Conservation (phyloP, 352 stramenopile species). For the Globisporangium radiosum region DNA sequence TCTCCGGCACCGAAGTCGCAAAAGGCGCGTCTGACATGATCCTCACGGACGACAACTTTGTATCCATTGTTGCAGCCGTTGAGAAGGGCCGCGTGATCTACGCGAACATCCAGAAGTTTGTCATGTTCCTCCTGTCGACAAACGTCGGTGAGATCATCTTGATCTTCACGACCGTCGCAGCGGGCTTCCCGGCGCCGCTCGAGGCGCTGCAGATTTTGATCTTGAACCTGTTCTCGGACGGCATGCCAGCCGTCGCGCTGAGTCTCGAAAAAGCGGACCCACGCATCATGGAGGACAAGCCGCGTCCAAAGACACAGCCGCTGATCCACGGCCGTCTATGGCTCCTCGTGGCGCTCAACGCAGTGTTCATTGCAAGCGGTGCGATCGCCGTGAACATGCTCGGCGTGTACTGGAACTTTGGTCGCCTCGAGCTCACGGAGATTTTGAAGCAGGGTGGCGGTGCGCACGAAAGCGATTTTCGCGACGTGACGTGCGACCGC, state of each 20-base stretch:
- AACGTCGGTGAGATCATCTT: constrained; percentile 95
- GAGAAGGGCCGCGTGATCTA: constrained; percentile 96
- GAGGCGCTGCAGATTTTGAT: constrained; percentile 98
- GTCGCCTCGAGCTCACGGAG: constrained; percentile 28
- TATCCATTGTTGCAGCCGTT: constrained; percentile 95
- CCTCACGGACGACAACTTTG: constrained; percentile 97
- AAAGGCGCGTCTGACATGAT: constrained; percentile 98
- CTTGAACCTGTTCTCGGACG: constrained; percentile 97
- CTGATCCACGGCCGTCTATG: constrained; percentile 59
- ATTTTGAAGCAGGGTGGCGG: constrained; percentile 47
- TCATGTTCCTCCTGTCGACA: constrained; percentile 97
- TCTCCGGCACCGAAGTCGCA: constrained; percentile 95
- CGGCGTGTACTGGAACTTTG: constrained; percentile 72
- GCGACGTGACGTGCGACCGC: constrained; percentile 43
- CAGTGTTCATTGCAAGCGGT: constrained; percentile 42
- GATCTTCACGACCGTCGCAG: constrained; percentile 58
- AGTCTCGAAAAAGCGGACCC: constrained; percentile 66
- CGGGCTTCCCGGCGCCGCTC: constrained; percentile 71
- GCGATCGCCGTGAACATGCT: constrained; percentile 40
- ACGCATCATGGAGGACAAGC: constrained; percentile 50
- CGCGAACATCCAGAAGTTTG: constrained; percentile 98
- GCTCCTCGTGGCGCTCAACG: constrained; percentile 50
- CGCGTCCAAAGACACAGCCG: constrained; percentile 43
- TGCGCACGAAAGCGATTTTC: constrained; percentile 29
- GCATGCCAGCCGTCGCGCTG: constrained; percentile 62